Evolutionary conservation across 2,329 filamentous ascomycete genomes (phyloP).

Genomic region (Ilyonectria destructans): DNA sequence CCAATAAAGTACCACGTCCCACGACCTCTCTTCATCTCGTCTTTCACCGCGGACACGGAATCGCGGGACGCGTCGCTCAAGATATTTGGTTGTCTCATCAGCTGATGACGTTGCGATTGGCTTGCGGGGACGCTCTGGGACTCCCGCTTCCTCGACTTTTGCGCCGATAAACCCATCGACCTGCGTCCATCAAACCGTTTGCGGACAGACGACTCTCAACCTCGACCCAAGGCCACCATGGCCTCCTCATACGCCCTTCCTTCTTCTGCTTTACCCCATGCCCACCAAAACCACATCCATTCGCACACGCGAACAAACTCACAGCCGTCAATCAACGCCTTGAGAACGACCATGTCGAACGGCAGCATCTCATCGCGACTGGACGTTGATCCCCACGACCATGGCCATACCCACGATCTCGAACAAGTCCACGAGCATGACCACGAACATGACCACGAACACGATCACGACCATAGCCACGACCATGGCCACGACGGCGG

Average conservation of each 20-base stretch:
- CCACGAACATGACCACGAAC: conserved; percentile 36
- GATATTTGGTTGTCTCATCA: conserved; percentile 23
- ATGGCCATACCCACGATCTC: conserved; percentile 53
- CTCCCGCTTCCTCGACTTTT: conserved; percentile 39
- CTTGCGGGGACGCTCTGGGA: conserved; percentile 37
- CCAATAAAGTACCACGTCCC: conserved; percentile 39
- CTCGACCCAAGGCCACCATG: conserved; percentile 54
- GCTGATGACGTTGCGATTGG: conserved; percentile 50
- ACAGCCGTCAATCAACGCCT: conserved; percentile 59
- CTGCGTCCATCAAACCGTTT: conserved; percentile 14
- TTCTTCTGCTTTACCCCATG: conserved; percentile 66
- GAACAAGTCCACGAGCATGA: conserved; percentile 40
- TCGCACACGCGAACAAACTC: conserved; percentile 59
- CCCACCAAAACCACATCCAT: conserved; percentile 62
- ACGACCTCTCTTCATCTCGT: conserved; percentile 32
- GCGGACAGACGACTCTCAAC: conserved; percentile 11
- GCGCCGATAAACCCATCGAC: conserved; percentile 42
- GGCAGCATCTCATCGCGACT: conserved; percentile 52
- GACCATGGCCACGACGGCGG: conserved; percentile 41
- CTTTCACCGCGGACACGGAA: conserved; percentile 26
- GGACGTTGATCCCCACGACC: conserved; percentile 52
- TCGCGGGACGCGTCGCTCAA: conserved; percentile 31
- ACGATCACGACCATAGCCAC: conserved; percentile 38
- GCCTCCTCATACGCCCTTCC: conserved; percentile 70
- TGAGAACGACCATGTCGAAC: conserved; percentile 55